A percentile compares a stretch with the other conserved stretches of the same genome.
Conservation (phyloP, 2,329 filamentous ascomycete species). For the Aureobasidium sp. region DNA sequence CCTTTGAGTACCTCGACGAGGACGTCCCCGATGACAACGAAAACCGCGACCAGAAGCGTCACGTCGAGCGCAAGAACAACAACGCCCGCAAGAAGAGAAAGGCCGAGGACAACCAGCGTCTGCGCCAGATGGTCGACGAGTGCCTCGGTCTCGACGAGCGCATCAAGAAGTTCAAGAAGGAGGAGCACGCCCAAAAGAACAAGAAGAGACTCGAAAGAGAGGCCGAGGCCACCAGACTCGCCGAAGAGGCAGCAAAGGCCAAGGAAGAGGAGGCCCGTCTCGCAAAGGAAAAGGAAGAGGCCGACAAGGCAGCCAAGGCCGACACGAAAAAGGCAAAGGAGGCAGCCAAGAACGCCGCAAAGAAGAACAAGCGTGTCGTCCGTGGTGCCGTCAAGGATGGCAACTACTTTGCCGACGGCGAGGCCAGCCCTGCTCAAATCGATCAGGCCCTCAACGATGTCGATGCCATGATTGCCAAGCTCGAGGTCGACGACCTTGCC, state of each 20-base stretch:
- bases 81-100: constrained; percentile 99
- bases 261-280: constrained; percentile 78
- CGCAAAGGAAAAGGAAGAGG: constrained; percentile 76
- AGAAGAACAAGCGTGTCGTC: constrained; percentile 99
- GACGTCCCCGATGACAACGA: constrained; percentile 98
- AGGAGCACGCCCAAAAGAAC: constrained; percentile 90
- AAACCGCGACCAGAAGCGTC: constrained; percentile 97
- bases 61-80: constrained; percentile 96
- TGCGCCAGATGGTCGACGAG: constrained; percentile 85
- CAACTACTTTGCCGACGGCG: constrained; percentile 77
- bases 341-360: constrained; percentile 94
- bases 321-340: constrained; percentile 94
- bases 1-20: constrained; percentile 97
- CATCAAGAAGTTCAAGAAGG: constrained; percentile 94
- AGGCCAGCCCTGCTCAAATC: constrained; percentile 70
- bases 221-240: constrained; percentile 78
- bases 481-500: constrained; percentile 86
- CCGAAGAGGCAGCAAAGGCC: constrained; percentile 75
- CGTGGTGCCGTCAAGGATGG: constrained; percentile 92
- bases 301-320: constrained; percentile 77
- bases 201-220: constrained; percentile 88
- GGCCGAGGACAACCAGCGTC: constrained; percentile 89
- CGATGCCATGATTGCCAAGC: constrained; percentile 78
- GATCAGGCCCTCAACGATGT: constrained; percentile 79
- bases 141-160: constrained; percentile 79